phyloP scores from a whole-genome alignment of 306 rosid species.

The Prunus mongolica region DNA sequence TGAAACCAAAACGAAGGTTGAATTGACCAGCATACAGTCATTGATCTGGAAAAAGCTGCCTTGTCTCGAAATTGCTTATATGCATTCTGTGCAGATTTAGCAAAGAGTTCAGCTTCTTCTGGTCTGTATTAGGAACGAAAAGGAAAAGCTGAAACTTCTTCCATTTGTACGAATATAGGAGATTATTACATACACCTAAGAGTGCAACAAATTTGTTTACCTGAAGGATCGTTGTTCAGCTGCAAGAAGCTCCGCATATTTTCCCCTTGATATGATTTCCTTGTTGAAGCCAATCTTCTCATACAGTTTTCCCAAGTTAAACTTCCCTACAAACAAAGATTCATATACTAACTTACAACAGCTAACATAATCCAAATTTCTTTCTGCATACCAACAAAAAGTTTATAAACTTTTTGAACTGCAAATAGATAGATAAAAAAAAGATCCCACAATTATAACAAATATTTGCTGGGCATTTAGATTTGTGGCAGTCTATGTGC shows the following conservation, averaged over 20 bases:
- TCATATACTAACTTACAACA: not conserved
- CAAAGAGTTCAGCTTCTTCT: conserved; percentile 90
- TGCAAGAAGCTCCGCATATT: conserved; percentile 81
- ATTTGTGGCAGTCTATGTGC: not conserved
- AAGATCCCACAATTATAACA: not conserved
- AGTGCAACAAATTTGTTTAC: conserved; percentile 30
- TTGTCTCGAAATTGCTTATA: conserved; percentile 85
- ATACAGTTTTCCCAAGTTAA: conserved; percentile 80
- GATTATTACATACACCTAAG: not conserved
- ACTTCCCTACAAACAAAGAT: conserved; percentile 52
- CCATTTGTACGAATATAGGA: not conserved
- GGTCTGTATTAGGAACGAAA: conserved; percentile 38
- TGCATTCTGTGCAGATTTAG: conserved; percentile 65
- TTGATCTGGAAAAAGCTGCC: conserved; percentile 85
- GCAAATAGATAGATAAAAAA: not conserved
- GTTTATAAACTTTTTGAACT: not conserved
- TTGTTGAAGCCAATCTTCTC: conserved; percentile 97
- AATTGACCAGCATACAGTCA: conserved; percentile 52
- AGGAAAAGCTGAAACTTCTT: not conserved
- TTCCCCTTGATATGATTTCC: conserved; percentile 89
- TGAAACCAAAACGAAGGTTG: not conserved
- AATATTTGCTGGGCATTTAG: not conserved
- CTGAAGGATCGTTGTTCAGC: conserved; percentile 90
- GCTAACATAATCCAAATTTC: not conserved
- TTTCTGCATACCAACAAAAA: not conserved